Conservation (phyloP, 148 eudicot species). For the Beta vulgaris region DNA sequence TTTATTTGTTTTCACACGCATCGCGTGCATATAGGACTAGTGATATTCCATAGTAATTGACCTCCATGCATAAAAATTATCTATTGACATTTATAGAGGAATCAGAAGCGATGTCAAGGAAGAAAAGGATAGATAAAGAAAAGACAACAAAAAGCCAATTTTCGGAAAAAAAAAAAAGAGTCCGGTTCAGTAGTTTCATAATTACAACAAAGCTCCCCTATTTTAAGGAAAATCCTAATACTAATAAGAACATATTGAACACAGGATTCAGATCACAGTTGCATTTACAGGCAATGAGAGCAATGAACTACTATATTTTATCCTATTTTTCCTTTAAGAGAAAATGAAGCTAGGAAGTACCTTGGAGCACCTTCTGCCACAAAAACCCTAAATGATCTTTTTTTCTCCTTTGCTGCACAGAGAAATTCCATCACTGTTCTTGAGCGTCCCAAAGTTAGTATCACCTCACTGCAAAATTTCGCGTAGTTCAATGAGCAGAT, state of each 20-base stretch:
- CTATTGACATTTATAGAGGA: neutral
- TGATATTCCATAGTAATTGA: neutral
- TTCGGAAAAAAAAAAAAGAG: no score
- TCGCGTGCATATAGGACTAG: no score
- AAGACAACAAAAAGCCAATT: neutral
- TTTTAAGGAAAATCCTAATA: neutral
- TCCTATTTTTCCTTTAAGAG: neutral
- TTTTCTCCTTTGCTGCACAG: constrained; percentile 96
- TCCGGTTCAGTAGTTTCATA: neutral
- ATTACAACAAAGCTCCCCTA: neutral
- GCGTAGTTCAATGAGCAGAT: constrained; percentile 20
- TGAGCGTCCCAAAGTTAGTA: constrained; percentile 91
- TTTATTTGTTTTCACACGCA: no score
- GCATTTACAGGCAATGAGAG: neutral
- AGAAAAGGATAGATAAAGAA: neutral
- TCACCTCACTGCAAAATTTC: constrained; percentile 80
- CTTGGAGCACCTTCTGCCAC: constrained; percentile 99
- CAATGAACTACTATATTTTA: neutral
- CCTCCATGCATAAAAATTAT: neutral
- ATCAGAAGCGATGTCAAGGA: neutral
- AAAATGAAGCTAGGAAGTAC: constrained; percentile 27
- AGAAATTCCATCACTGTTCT: constrained; percentile 92
- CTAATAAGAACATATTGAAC: neutral
- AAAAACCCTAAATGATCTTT: constrained; percentile 88
- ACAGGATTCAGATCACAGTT: neutral